phyloP scores from a whole-genome alignment of 2,329 filamentous ascomycete species.

The Xylariaceae sp. region DNA sequence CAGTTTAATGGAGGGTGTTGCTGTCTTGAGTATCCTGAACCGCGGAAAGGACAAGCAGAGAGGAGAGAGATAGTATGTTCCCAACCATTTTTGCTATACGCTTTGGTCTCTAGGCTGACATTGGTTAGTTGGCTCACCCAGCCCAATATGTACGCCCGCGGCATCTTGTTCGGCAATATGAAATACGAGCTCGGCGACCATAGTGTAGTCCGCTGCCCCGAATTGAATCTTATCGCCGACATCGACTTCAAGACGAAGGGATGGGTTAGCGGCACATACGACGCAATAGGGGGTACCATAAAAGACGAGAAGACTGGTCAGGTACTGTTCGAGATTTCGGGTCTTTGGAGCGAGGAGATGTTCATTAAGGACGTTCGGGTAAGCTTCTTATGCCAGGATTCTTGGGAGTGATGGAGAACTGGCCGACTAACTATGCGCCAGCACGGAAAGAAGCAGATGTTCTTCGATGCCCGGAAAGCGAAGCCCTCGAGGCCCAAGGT shows the following conservation, averaged over 20 bases:
- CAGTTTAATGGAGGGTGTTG: slow-evolving; percentile 96
- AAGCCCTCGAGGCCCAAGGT: slow-evolving; percentile 69
- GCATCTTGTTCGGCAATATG: slow-evolving; percentile 98
- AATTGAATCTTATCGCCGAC: slow-evolving; percentile 79
- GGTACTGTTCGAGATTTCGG: slow-evolving; percentile 82
- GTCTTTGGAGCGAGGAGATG: slow-evolving; percentile 94
- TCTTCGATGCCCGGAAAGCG: slow-evolving; percentile 80
- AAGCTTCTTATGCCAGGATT: slow-evolving; percentile 29
- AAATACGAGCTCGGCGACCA: slow-evolving; percentile 98
- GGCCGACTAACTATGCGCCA: slow-evolving; percentile 34
- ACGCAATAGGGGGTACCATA: slow-evolving; percentile 87
- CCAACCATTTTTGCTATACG: not conserved
- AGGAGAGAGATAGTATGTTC: slow-evolving; percentile 80
- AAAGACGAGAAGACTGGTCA: slow-evolving; percentile 85
- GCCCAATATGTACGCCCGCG: slow-evolving; percentile 97
- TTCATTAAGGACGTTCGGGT: slow-evolving; percentile 77
- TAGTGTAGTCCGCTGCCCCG: slow-evolving; percentile 86
- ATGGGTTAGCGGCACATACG: slow-evolving; percentile 94
- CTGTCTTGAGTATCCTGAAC: slow-evolving; percentile 77
- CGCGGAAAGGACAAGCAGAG: slow-evolving; percentile 58
- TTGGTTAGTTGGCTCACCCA: slow-evolving; percentile 74
- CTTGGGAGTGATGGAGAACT: not conserved
- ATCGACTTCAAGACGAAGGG: slow-evolving; percentile 99
- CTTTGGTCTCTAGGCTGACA: slow-evolving; percentile 6
- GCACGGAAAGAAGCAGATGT: slow-evolving; percentile 82